Evolutionary conservation across 2,329 filamentous ascomycete genomes (phyloP), one percentile per base, ranked within the genome.

Genomic region (Fusarium mangiferae): DNA sequence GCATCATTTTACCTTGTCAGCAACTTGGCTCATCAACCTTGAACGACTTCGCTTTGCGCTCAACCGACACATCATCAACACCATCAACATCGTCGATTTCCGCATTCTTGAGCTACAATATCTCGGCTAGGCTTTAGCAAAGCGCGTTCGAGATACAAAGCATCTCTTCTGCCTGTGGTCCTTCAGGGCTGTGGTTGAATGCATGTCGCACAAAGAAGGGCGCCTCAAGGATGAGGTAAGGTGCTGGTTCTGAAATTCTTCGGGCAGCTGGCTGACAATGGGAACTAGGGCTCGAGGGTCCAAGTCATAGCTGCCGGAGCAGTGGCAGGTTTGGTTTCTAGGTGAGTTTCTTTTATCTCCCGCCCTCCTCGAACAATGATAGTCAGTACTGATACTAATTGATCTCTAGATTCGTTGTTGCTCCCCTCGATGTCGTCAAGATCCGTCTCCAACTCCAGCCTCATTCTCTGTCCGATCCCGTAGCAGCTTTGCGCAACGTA

Each of bases 361-460:
- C 17, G 26, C 33, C 55, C 35, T 51, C 35, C 46, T 28, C 35
- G 46, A 41, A 28, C 48, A 44, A 38, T 18, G 66, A 12, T 54
- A 13, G 14, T 48, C 13, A 62, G 41, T 10, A 62, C 70, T 79
- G 66, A 79, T 70, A 30, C 33, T 55, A 26, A 54, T 5, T 55
- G 28, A 20, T 13, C 58, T 39, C 77, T 46, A 95, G 94, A 81
- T 98, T 99, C 86, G 90, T 96, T 80, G 92, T 98, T 81, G 94
- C 96, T 24, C 96, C 96, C 60, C 93, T 99, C 75, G 96, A 99
- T 83, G 96, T 99, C 72, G 91, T 98, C 84, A 98, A 99, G 87
- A 99, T 99, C 84, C 94, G 96, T 52, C 91, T 98, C 51, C 96
- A 99, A 82, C 91, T 99, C 24, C 96, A 98, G 83, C 90, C 93